Percentiles rank a stretch among this genome's conserved stretches.
Evolutionary conservation across 2,329 filamentous ascomycete genomes (phyloP).

Genomic region (Colletotrichum magnum): DNA sequence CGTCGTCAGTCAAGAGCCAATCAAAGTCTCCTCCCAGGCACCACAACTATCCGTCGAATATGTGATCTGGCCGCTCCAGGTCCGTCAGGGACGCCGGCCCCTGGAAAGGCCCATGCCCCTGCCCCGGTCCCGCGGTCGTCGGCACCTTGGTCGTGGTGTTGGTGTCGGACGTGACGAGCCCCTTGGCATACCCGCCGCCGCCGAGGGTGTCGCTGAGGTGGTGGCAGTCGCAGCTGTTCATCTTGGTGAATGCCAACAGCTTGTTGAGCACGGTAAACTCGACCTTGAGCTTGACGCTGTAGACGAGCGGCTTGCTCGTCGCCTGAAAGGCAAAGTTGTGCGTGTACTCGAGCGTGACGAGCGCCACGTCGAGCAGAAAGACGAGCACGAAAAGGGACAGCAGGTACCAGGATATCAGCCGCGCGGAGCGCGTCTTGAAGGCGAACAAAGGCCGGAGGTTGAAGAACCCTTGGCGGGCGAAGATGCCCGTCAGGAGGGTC

Average conservation of each 20-base stretch:
- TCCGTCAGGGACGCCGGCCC: background rate
- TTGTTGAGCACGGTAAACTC: constrained; percentile 64
- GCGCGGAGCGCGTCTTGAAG: constrained; percentile 55
- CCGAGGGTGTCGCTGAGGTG: constrained; percentile 9
- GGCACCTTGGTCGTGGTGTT: constrained; percentile 14
- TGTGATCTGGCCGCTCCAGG: constrained; percentile 18
- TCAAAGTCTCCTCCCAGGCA: background rate
- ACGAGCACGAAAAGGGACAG: constrained; percentile 56
- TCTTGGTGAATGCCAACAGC: constrained; percentile 30
- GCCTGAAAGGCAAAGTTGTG: constrained; percentile 48
- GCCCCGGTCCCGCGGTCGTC: background rate
- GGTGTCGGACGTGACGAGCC: constrained; percentile 10
- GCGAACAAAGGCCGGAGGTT: constrained; percentile 34
- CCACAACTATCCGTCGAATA: constrained; percentile 19
- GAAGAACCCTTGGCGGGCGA: constrained; percentile 64
- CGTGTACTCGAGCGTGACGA: constrained; percentile 55
- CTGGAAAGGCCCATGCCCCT: background rate
- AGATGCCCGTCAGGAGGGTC: constrained; percentile 65
- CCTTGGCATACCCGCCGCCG: background rate
- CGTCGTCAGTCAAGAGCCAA: background rate
- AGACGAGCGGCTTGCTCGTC: constrained; percentile 39
- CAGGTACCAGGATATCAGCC: constrained; percentile 55
- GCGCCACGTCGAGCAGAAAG: constrained; percentile 54
- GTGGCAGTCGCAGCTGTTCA: constrained; percentile 34
- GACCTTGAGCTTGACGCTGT: constrained; percentile 51